Conservation (phyloP, 257 asterid species). For the Salvia hispanica region DNA sequence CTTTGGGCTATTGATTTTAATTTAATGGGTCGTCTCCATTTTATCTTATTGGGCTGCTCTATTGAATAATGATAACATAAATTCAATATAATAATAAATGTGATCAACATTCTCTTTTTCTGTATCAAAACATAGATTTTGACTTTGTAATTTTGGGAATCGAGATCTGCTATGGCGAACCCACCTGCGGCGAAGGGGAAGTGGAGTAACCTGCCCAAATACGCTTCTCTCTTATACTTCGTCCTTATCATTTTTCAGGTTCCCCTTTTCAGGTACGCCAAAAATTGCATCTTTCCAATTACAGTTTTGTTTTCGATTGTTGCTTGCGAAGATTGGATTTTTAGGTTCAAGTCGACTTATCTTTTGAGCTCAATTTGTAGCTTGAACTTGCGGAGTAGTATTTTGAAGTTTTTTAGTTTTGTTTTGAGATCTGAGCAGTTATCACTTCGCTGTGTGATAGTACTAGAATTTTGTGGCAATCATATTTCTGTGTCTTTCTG, state of each 20-base stretch:
- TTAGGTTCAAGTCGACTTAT: constrained; percentile 6
- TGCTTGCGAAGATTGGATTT: constrained; percentile 18
- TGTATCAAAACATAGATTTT: constrained; percentile 3
- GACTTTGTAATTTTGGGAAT: constrained; percentile 18
- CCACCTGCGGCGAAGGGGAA: constrained; percentile 41
- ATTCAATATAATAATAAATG: no score
- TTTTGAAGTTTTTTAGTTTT: constrained; percentile 1
- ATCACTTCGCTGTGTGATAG: background rate
- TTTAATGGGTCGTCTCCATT: no score
- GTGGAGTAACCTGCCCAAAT: constrained; percentile 67
- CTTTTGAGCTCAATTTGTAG: constrained; percentile 11
- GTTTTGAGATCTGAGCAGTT: constrained; percentile 28
- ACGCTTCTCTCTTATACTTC: constrained; percentile 68
- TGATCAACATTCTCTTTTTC: background rate
- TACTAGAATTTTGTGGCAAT: background rate
- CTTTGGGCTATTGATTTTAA: no score
- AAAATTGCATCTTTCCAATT: background rate
- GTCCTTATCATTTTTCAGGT: constrained; percentile 73
- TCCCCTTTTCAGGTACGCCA: constrained; percentile 87
- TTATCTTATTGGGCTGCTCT: no score
- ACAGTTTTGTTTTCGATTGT: background rate
- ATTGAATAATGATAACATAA: no score
- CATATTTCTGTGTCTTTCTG: background rate
- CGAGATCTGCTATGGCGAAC: constrained; percentile 41
- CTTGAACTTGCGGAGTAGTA: background rate